These are phyloP conservation scores for Lepraria neglecta DNA, from an alignment of 495 filamentous ascomycete genomes.

Conservation along the genomic window DNA sequence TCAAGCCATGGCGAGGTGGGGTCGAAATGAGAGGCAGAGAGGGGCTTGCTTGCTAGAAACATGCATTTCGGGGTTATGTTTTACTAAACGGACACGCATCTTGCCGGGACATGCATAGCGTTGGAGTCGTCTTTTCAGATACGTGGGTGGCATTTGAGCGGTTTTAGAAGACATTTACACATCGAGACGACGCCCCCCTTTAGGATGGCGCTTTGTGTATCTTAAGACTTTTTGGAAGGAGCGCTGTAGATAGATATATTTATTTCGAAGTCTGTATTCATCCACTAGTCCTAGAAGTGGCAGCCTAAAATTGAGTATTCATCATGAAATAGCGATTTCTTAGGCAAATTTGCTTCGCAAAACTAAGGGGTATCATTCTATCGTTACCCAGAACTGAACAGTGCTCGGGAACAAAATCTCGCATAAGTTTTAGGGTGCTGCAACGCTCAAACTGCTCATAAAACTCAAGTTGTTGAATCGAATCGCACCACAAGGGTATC, in stretches of 20 bases:
- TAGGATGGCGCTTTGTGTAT: slow-evolving; percentile 1
- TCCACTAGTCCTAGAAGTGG: no score
- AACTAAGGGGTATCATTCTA: no score
- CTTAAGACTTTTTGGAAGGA: background rate
- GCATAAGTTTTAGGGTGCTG: no score
- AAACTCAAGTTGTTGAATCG: no score
- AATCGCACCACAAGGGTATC: background rate
- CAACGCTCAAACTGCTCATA: no score
- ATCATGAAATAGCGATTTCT: no score
- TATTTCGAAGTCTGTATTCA: no score
- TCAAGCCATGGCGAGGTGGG: slow-evolving; percentile 22
- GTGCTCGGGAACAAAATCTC: no score
- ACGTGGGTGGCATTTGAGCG: background rate
- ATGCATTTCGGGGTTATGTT: background rate
- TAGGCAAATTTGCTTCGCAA: no score
- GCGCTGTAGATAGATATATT: background rate
- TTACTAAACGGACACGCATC: background rate
- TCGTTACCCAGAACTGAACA: no score
- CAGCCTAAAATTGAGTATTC: no score
- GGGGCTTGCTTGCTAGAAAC: background rate
- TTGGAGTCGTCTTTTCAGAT: slow-evolving; percentile 7
- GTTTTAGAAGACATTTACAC: background rate
- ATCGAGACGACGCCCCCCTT: background rate
- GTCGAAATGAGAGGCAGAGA: slow-evolving; percentile 15
- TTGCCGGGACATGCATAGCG: slow-evolving; percentile 18